Percentiles rank a stretch among this genome's conserved stretches.
phyloP scores from a whole-genome alignment of 2,329 filamentous ascomycete species.

The Trichoderma brevicompactum region DNA sequence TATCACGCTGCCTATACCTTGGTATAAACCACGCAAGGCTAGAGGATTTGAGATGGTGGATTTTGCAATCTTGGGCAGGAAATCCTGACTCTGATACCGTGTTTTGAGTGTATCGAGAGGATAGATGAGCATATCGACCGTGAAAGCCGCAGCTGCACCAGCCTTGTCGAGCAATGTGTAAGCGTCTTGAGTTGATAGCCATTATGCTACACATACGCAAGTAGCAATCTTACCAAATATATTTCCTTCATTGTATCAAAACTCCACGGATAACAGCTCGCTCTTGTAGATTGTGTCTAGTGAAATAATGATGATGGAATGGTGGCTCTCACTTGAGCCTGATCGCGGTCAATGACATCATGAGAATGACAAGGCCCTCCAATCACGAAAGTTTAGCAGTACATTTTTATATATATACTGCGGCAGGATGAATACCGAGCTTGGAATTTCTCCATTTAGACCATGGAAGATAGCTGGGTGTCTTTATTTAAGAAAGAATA shows the following conservation, averaged over 20 bases:
- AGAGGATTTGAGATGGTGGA: constrained; percentile 59
- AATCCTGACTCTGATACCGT: constrained; percentile 78
- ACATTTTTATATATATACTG: background rate
- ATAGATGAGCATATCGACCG: constrained; percentile 83
- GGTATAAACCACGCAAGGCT: constrained; percentile 75
- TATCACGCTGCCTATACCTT: constrained; percentile 84
- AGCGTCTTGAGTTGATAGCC: background rate
- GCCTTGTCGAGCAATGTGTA: constrained; percentile 56
- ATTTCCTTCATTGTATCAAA: constrained; percentile 35
- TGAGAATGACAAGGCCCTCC: background rate
- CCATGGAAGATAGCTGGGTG: no score
- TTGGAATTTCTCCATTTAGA: no score
- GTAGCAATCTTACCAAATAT: constrained; percentile 38
- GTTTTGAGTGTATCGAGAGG: constrained; percentile 91
- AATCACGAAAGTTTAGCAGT: background rate
- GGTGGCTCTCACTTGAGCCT: background rate
- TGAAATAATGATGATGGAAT: background rate
- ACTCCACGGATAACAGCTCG: background rate
- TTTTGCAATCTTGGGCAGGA: constrained; percentile 66
- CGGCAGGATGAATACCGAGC: no score
- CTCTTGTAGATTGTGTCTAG: background rate
- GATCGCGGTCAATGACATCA: constrained; percentile 13
- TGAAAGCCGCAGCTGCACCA: constrained; percentile 82
- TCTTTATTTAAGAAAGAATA: no score
- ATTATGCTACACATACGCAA: background rate